These are phyloP conservation scores for Euphorbia peplus DNA, from an alignment of 345 rosid genomes.

Conservation along the genomic window DNA sequence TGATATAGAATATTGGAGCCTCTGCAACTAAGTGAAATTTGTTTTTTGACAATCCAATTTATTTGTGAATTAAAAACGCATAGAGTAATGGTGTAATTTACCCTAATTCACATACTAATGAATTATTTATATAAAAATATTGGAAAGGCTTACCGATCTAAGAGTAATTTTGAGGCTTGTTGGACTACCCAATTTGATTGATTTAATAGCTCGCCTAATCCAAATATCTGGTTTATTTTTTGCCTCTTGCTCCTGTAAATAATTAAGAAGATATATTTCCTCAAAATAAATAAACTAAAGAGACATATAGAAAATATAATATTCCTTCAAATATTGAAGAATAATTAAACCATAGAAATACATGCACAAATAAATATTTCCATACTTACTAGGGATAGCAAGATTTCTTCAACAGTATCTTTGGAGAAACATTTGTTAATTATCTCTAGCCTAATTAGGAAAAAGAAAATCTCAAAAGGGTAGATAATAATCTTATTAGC, in stretches of 20 bases:
- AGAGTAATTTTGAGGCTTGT: constrained; percentile 30
- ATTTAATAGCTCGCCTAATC: constrained; percentile 19
- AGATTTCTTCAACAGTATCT: constrained; percentile 8
- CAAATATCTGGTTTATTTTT: constrained; percentile 17
- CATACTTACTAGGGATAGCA: constrained; percentile 6
- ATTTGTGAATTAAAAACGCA: too few relatives aligned
- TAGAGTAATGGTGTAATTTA: too few relatives aligned
- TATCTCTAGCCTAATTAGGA: constrained; percentile 6
- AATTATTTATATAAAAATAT: background rate
- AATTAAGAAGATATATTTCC: too few relatives aligned
- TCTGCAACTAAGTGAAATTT: too few relatives aligned
- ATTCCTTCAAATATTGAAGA: too few relatives aligned
- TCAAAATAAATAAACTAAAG: too few relatives aligned
- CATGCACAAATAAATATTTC: background rate
- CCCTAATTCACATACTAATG: too few relatives aligned
- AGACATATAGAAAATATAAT: too few relatives aligned
- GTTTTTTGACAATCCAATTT: too few relatives aligned
- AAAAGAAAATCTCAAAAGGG: too few relatives aligned
- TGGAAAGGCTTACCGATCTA: constrained; percentile 28
- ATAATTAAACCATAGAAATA: too few relatives aligned
- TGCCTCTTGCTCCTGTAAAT: constrained; percentile 13
- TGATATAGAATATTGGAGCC: too few relatives aligned
- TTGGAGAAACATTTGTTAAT: constrained; percentile 9
- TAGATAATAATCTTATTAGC: background rate
- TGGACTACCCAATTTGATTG: constrained; percentile 27